Conservation (phyloP, 2,329 filamentous ascomycete species). For the Neonectria faginata region DNA sequence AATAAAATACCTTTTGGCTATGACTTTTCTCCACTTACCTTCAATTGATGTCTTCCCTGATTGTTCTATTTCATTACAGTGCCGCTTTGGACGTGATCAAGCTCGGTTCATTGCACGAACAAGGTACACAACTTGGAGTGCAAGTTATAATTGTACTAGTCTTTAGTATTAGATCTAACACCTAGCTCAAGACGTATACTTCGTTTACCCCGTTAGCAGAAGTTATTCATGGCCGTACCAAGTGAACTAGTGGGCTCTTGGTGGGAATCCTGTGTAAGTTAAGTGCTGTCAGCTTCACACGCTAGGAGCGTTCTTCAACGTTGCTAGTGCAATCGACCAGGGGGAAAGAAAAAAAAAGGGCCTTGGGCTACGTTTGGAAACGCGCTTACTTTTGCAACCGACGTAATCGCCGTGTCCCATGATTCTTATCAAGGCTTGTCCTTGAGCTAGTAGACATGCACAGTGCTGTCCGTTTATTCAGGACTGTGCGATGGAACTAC, state of each 20-base stretch:
- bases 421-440: neutral
- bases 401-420: neutral
- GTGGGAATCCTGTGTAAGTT: neutral
- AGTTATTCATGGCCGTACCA: too few relatives aligned
- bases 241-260: neutral
- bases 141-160: too few relatives aligned
- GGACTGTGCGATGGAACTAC: neutral
- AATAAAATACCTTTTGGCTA: slow-evolving; percentile 45
- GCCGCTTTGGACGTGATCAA: too few relatives aligned
- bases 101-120: too few relatives aligned
- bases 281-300: neutral
- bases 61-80: neutral
- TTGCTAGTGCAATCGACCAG: neutral
- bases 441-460: too few relatives aligned
- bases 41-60: neutral
- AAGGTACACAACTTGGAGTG: too few relatives aligned
- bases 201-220: too few relatives aligned
- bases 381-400: neutral
- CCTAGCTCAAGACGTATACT: too few relatives aligned
- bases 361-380: neutral
- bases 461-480: neutral
- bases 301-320: neutral
- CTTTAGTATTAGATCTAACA: too few relatives aligned
- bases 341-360: neutral
- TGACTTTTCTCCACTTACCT: neutral